Percentiles rank a stretch among this genome's conserved stretches.
phyloP scores from a whole-genome alignment of 1,284 basidiomycete genomes.

The Afroboletus lepidellus region DNA sequence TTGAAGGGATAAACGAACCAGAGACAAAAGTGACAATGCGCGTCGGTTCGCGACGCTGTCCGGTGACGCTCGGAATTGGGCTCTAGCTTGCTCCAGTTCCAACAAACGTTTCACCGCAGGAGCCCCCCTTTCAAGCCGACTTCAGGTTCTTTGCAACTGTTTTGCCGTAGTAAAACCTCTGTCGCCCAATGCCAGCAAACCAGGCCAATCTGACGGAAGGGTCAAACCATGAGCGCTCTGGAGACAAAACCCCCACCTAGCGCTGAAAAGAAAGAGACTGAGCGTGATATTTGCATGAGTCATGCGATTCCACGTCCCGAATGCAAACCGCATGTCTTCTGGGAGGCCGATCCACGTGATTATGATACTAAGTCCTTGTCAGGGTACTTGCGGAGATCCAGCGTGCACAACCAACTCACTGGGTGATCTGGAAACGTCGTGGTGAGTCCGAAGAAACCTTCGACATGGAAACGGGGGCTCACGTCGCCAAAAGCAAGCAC shows the following conservation, averaged over 20 bases:
- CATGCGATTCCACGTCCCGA: slow-evolving; percentile 62
- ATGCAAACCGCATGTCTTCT: slow-evolving; percentile 47
- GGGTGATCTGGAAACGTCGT: slow-evolving; percentile 39
- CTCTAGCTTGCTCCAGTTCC: too few relatives aligned
- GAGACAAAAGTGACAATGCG: too few relatives aligned
- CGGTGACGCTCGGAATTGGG: too few relatives aligned
- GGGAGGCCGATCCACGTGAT: slow-evolving; percentile 61
- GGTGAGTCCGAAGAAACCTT: slow-evolving; percentile 2
- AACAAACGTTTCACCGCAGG: too few relatives aligned
- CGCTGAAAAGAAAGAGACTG: slow-evolving; percentile 52
- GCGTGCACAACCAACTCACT: slow-evolving; percentile 44
- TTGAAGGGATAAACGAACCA: too few relatives aligned
- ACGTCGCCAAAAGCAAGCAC: slow-evolving; percentile 75
- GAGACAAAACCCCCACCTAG: slow-evolving; percentile 47
- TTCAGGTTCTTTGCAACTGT: slow-evolving; percentile 17
- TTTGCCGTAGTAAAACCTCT: slow-evolving; percentile 52
- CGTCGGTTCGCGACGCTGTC: too few relatives aligned
- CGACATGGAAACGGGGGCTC: slow-evolving; percentile 25
- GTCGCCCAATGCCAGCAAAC: slow-evolving; percentile 64
- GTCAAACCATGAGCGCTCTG: too few relatives aligned
- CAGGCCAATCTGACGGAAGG: slow-evolving; percentile 47
- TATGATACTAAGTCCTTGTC: slow-evolving; percentile 50
- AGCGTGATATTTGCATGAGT: slow-evolving; percentile 75
- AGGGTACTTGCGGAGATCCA: not conserved
- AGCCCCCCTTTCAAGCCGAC: slow-evolving; percentile 13